phyloP scores from a whole-genome alignment of 2,329 filamentous ascomycete species.

The Ceratocystis albifundus region DNA sequence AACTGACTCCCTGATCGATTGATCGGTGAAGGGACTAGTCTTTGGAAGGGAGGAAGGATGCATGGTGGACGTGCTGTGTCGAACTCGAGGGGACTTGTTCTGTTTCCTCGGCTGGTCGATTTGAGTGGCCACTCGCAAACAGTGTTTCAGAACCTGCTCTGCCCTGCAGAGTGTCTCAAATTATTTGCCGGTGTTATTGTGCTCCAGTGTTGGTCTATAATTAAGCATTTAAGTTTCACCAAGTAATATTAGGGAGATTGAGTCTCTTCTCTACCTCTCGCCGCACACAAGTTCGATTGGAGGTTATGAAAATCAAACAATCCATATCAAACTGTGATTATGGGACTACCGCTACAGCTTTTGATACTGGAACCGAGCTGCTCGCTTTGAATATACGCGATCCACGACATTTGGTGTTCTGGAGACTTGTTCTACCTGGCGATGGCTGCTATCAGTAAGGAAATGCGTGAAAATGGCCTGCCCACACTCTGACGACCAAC shows the following conservation, averaged over 20 bases:
- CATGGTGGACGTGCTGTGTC: neutral
- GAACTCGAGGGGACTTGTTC: neutral
- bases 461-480: neutral
- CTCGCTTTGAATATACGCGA: neutral
- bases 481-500: neutral
- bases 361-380: too few relatives aligned
- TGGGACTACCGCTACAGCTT: too few relatives aligned
- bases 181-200: neutral
- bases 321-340: too few relatives aligned
- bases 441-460: neutral
- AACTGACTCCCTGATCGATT: neutral
- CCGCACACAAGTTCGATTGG: neutral
- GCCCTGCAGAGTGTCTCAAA: conserved; percentile 5
- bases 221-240: neutral
- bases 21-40: neutral
- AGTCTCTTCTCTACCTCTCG: neutral
- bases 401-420: neutral
- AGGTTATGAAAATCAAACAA: neutral
- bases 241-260: neutral
- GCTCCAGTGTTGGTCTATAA: conserved; percentile 2
- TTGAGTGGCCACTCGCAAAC: neutral
- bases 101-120: neutral
- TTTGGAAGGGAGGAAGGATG: neutral
- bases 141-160: neutral
- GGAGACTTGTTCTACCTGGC: neutral